A percentile compares a stretch with the other conserved stretches of the same genome.
phyloP scores from a whole-genome alignment of 306 rosid genomes.

The Acmispon strigosus region DNA sequence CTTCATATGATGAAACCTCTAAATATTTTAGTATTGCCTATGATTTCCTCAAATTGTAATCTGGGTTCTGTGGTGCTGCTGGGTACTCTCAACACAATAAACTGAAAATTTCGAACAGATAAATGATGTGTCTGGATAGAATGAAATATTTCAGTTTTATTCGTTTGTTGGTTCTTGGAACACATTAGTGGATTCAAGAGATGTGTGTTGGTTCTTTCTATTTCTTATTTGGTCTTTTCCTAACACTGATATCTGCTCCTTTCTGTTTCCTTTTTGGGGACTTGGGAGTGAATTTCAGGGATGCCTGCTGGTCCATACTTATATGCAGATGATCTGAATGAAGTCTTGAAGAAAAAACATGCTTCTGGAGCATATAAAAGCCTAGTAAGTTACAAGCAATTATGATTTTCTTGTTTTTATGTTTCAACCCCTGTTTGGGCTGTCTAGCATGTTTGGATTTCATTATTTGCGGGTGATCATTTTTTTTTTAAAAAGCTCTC shows the following conservation, averaged over 20 bases:
- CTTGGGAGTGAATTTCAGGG: constrained; percentile 53
- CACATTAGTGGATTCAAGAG: too few relatives aligned
- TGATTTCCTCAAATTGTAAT: not conserved
- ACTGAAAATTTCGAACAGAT: not conserved
- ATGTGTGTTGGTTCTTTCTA: not conserved
- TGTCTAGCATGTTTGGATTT: not conserved
- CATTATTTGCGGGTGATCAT: not conserved
- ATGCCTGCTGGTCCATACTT: constrained; percentile 78
- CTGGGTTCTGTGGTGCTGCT: not conserved
- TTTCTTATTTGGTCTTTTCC: not conserved
- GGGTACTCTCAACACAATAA: not conserved
- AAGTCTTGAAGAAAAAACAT: constrained; percentile 79
- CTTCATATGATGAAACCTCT: not conserved
- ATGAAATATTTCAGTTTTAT: not conserved
- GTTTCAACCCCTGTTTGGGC: not conserved
- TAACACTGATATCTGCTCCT: not conserved
- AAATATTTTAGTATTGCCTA: not conserved
- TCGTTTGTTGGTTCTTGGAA: not conserved
- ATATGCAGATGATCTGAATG: constrained; percentile 62
- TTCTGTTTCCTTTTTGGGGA: not conserved
- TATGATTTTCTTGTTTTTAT: not conserved
- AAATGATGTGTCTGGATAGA: not conserved
- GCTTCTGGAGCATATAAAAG: constrained; percentile 79
- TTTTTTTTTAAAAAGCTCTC: not conserved
- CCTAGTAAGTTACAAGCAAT: constrained; percentile 43